Evolutionary conservation across 805 yeast species (phyloP).

Genomic region (Metschnikowia rubicola): DNA sequence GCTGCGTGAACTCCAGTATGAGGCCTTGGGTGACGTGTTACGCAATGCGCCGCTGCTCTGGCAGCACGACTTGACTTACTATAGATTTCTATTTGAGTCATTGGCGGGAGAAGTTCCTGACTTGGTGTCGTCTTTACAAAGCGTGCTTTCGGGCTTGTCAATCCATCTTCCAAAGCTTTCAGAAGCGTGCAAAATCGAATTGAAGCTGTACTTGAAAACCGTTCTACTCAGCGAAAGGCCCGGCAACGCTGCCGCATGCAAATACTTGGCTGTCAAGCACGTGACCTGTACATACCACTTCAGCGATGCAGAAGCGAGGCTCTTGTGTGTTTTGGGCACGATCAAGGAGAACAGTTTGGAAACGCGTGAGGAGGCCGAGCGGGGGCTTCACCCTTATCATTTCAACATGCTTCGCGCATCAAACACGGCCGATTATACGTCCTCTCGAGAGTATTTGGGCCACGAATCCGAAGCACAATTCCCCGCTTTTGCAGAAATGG

Average conservation of each 20-base stretch:
- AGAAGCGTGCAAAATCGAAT: constrained; percentile 31
- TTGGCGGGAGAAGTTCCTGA: constrained; percentile 61
- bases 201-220: constrained; percentile 37
- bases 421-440: constrained; percentile 36
- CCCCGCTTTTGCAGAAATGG: constrained; percentile 51
- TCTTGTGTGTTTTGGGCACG: constrained; percentile 65
- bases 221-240: constrained; percentile 23
- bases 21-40: constrained; percentile 68
- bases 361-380: constrained; percentile 71
- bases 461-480: constrained; percentile 39
- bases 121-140: constrained; percentile 65
- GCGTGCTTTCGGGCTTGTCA: constrained; percentile 59
- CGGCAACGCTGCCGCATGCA: constrained; percentile 33
- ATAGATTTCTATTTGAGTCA: constrained; percentile 70
- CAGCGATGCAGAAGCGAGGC: constrained; percentile 61
- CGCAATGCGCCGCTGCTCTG: constrained; percentile 43
- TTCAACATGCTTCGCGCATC: constrained; percentile 51
- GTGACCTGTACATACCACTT: constrained; percentile 64
- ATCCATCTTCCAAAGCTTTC: constrained; percentile 45
- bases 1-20: constrained; percentile 67
- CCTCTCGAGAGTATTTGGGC: constrained; percentile 46
- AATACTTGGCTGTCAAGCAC: constrained; percentile 64
- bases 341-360: constrained; percentile 59
- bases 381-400: constrained; percentile 85
- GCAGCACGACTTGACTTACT: constrained; percentile 43